Evolutionary conservation across 257 asterid genomes (phyloP), one percentile per base, ranked within the genome.

Genomic region (Pogostemon cablin): DNA sequence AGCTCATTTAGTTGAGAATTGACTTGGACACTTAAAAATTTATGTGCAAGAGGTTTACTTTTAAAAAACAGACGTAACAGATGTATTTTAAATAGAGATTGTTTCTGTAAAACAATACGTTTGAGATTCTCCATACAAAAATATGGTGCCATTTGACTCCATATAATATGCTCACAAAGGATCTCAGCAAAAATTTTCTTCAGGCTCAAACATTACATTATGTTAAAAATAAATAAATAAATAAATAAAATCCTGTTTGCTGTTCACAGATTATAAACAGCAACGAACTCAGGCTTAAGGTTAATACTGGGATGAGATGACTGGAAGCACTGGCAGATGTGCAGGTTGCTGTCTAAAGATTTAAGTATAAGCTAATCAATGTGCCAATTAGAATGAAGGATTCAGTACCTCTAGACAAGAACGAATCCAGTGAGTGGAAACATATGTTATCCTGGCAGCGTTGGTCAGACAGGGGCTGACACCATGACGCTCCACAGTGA

Each of bases 391-490:
- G 61, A 65, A 60, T 57, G 25, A 65, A 70, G 48, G 58, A 57
- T 46, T 11, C 39, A 69, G 65, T 60, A 95, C 99, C 98, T 89
- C 80, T 56, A 89, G 77, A 78, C 93, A 95, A 83, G 95, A 89
- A 75, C 68, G 86, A 70, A 95, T 81, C 99, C 98, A 95, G 72
- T 95, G 99, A 65, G 95, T 78, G 81, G 99, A 81, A 48, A 91
- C 91, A 68, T 81, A 81, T 66, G 82, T 81, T 76, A 81, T 72
- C 78, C 35, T 56, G 75, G 72, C 75, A 65, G 61, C 69, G 64
- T 64, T 71, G 40, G 77, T 80, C 62, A 37, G 77, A 62, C 82
- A 55, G 65, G 77, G 73, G 41, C 53, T 50, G 6, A 78, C 84
- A 78, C 99, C 99, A 67, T 95, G 99, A 38, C 91, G 81, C 81